Base-by-base conservation (phyloP, 495 filamentous ascomycete species). In the Annulohypoxylon nitens region DNA sequence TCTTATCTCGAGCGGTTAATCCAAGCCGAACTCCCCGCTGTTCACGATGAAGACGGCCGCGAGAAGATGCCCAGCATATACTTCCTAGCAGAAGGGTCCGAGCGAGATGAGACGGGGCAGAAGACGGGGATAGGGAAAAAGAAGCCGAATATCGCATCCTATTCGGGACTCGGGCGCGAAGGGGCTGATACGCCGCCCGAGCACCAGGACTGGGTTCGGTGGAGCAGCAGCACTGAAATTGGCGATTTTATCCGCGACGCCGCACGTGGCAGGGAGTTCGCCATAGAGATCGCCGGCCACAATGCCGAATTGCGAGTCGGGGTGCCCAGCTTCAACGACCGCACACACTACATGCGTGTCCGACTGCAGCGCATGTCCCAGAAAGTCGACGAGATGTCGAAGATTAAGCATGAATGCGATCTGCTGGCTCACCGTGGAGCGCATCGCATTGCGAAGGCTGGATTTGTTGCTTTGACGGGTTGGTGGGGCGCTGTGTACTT, bases 241-340 rank as follows among this genome's bases (percentile, higher is more conserved):
- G 95, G 95, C 9, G 95, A 98, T 81, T 98, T 98, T 80, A 93
- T 98, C 69, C 92, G 93, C 4, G 95, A 97, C 75, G 95, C 95
- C 0, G 91, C 94, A 3, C 86, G 93, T 0, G 91, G 90, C 0
- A 85, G 91, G 53, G 93, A 97, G 74, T 98, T 98, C 78, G 89
- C 91, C 23, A 87, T 97, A 23, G 90, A 92, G 63, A 92, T 98
- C 70, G 90, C 96, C 75, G 92, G 92, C 0, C 86, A 89, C 33
- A 81, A 87, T 6, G 70, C 85, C 11, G 89, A 94, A 76, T 90
- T 97, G 80, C 85, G 87, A 10, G 89, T 98, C 36, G 88, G 87
- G 4, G 94, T 98, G 18, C 95, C 95, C 0, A 91, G 89, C 23
- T 98, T 98, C 85, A 87, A 90, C 47, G 94, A 98, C 76, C 87